These are phyloP conservation scores for Panaeolus papilionaceus DNA, from an alignment of 768 basidiomycete genomes.

Conservation along the genomic window DNA sequence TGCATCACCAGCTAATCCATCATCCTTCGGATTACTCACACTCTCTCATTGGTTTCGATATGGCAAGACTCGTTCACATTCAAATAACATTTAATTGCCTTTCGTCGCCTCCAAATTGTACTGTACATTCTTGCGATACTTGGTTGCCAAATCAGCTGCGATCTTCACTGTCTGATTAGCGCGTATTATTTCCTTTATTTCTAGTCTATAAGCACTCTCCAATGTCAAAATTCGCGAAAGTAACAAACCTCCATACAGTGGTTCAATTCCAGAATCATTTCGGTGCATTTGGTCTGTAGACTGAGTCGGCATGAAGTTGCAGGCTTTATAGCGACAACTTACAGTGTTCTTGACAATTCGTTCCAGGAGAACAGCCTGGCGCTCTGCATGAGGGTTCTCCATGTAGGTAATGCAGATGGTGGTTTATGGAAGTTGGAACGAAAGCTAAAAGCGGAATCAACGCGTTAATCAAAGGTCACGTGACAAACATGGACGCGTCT, in stretches of 20 bases:
- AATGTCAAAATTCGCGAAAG: background rate
- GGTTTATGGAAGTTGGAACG: constrained; percentile 19
- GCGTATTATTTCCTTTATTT: constrained; percentile 74
- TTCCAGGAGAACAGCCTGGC: constrained; percentile 89
- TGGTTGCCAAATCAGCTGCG: constrained; percentile 83
- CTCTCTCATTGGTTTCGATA: background rate
- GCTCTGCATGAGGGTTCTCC: constrained; percentile 96
- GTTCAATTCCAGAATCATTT: constrained; percentile 88
- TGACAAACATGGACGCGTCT: constrained; percentile 10
- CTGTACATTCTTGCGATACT: constrained; percentile 92
- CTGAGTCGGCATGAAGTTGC: constrained; percentile 1
- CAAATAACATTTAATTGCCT: constrained; percentile 34
- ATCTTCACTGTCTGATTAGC: constrained; percentile 81
- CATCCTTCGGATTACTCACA: background rate
- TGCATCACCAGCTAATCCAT: background rate
- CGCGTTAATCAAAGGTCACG: constrained; percentile 21
- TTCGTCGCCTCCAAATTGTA: constrained; percentile 86
- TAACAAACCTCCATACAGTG: constrained; percentile 78
- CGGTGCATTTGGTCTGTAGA: constrained; percentile 87
- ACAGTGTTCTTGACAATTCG: constrained; percentile 92
- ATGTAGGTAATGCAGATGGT: constrained; percentile 44
- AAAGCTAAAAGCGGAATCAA: constrained; percentile 14
- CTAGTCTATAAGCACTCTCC: constrained; percentile 5
- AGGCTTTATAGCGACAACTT: constrained; percentile 33
- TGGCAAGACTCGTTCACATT: constrained; percentile 4